phyloP scores from a whole-genome alignment of 1,284 basidiomycete genomes.

The Vanrija pseudolonga region DNA sequence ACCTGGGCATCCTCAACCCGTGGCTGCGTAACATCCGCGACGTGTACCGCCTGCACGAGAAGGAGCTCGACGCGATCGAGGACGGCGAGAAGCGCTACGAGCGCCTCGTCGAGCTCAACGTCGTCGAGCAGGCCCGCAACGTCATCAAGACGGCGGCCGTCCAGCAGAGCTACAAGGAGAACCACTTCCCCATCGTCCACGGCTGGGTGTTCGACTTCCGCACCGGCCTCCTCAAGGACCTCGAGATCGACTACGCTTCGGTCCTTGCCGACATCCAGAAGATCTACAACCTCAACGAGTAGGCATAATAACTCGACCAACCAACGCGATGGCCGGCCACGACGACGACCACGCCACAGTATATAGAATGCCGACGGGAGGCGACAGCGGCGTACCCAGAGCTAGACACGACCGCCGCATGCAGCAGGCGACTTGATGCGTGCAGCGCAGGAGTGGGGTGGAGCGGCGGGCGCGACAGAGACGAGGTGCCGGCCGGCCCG shows the following conservation, averaged over 20 bases:
- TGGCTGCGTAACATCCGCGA: slow-evolving; percentile 23
- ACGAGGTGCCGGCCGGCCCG: no score
- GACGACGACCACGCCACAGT: no score
- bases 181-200: slow-evolving; percentile 17
- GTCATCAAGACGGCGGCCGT: slow-evolving; percentile 20
- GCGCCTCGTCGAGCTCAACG: slow-evolving; percentile 20
- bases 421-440: no score
- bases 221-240: slow-evolving; percentile 17
- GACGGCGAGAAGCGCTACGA: slow-evolving; percentile 10
- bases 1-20: slow-evolving; percentile 19
- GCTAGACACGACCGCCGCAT: no score
- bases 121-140: slow-evolving; percentile 19
- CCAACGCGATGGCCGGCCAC: no score
- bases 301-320: not conserved
- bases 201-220: slow-evolving; percentile 21
- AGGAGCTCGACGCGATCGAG: slow-evolving; percentile 13
- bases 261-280: slow-evolving; percentile 17
- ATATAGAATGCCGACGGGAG: no score
- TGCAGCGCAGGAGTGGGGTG: no score
- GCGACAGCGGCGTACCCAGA: no score
- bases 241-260: slow-evolving; percentile 11
- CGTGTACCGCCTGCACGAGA: slow-evolving; percentile 17
- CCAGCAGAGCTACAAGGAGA: slow-evolving; percentile 11
- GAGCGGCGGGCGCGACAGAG: no score
- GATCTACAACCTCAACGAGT: slow-evolving; percentile 17